Evolutionary conservation across 2,329 filamentous ascomycete genomes (phyloP), one percentile per base, ranked within the genome.

Genomic region (Gyromitra esculenta): DNA sequence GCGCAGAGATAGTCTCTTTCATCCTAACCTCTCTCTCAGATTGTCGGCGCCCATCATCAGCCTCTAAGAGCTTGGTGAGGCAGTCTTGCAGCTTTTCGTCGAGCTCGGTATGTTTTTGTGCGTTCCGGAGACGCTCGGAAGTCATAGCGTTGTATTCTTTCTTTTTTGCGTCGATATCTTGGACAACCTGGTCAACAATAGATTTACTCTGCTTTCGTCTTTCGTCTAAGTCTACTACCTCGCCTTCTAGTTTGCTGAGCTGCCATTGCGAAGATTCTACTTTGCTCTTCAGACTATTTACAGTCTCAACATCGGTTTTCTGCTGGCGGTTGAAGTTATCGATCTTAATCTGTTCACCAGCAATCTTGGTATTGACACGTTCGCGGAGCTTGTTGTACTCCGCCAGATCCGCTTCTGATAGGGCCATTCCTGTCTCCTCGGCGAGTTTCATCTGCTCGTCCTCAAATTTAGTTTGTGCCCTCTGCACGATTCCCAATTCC

Each of bases 11-110:
- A 82, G 93, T 92, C 82, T 97, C 94, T 81, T 93, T 93, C 81
- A 91, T 90, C 75, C 90, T 87, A 35, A 88, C 85, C 82, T 98
- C 95, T 82, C 90, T 92, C 81, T 94, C 91, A 80, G 90, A 96
- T 83, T 97, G 93, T 77, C 94, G 91, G 79, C 91, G 90, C 68
- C 93, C 92, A 82, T 94, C 92, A 78, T 96, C 91, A 1, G 93
- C 94, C 82, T 96, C 93, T 31, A 91, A 86, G n/a, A 97, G 87
- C 82, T 94, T 94, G 77, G 88, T 89, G 39, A 94, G 85, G 15
- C 95, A 90, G 75, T 94, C 92, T 77, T 92, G 90, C 5, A 98
- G 88, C 83, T 97, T 95, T 84, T 97, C 94, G 79, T 99, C 94
- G 1, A 97, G 88, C 82, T 98, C 96, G 0, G 92, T 96, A 69